Evolutionary conservation across 768 basidiomycete species (phyloP).

Genomic region (Auriculariales sp.): DNA sequence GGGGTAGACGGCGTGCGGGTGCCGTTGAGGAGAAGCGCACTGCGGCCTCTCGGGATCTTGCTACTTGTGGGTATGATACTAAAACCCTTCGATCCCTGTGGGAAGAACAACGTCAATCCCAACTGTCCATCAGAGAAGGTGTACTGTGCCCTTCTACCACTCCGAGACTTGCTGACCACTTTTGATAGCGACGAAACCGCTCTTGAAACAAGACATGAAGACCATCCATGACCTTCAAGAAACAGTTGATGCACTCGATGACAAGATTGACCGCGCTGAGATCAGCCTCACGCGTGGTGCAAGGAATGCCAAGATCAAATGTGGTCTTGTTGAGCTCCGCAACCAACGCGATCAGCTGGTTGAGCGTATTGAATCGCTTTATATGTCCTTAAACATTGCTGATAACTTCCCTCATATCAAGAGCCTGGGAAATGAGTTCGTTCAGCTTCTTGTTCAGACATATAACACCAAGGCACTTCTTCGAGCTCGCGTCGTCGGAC

Average conservation of each 20-base stretch:
- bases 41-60: too few relatives aligned
- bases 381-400: constrained; percentile 21
- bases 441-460: constrained; percentile 18
- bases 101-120: constrained; percentile 17
- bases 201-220: constrained; percentile 21
- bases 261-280: constrained; percentile 9
- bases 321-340: constrained; percentile 11
- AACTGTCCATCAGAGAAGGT: constrained; percentile 17
- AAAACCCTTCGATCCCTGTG: constrained; percentile 17
- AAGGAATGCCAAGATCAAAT: not conserved
- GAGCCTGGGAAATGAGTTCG: constrained; percentile 16
- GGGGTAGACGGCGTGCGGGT: constrained; percentile 15
- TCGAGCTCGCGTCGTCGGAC: constrained; percentile 17
- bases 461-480: constrained; percentile 26
- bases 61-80: constrained; percentile 7
- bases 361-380: constrained; percentile 17
- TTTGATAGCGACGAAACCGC: constrained; percentile 1
- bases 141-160: constrained; percentile 9
- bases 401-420: constrained; percentile 20
- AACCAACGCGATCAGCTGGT: constrained; percentile 11
- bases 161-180: not conserved
- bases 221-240: constrained; percentile 17
- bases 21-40: constrained; percentile 8
- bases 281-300: constrained; percentile 3
- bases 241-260: constrained; percentile 13